Percentiles rank a stretch among this genome's conserved stretches.
These are phyloP conservation scores for Selaginella tamariscina DNA, from an alignment of 75 land plant genomes.

Conservation along the genomic window DNA sequence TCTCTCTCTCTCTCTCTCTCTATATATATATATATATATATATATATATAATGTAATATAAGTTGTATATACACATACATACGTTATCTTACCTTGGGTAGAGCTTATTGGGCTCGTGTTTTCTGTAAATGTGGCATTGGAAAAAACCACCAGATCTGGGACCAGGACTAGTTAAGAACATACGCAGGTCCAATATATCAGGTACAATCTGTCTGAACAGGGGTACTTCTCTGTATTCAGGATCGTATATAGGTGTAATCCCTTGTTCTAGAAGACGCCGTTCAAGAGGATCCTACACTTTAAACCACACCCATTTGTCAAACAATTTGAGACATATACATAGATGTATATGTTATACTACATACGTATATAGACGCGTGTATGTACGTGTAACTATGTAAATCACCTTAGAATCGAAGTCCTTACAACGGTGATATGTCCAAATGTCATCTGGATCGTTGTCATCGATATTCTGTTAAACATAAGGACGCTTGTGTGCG, in stretches of 20 bases:
- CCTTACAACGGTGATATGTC: not conserved
- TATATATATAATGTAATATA: no score
- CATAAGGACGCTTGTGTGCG: no score
- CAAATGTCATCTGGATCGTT: not conserved
- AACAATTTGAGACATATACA: no score
- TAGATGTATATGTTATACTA: no score
- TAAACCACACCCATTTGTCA: no score
- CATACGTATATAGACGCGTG: no score
- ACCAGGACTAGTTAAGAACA: not conserved
- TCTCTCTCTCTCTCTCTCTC: no score
- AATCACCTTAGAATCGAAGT: not conserved
- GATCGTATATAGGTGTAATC: slow-evolving; percentile 24
- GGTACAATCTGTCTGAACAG: slow-evolving; percentile 14
- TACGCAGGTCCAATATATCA: slow-evolving; percentile 5
- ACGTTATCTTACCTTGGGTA: slow-evolving; percentile 24
- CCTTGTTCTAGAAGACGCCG: slow-evolving; percentile 26
- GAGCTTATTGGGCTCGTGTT: slow-evolving; percentile 16
- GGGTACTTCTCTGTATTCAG: slow-evolving; percentile 15
- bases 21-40: no score
- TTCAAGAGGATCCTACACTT: slow-evolving; percentile 16
- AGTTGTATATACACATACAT: no score
- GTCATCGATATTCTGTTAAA: no score
- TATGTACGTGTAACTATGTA: no score
- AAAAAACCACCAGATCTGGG: not conserved
- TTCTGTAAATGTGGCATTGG: slow-evolving; percentile 8